Evolutionary conservation across 768 basidiomycete species (phyloP), one percentile per base, ranked within the genome.

Genomic region (Amanita molliuscula): DNA sequence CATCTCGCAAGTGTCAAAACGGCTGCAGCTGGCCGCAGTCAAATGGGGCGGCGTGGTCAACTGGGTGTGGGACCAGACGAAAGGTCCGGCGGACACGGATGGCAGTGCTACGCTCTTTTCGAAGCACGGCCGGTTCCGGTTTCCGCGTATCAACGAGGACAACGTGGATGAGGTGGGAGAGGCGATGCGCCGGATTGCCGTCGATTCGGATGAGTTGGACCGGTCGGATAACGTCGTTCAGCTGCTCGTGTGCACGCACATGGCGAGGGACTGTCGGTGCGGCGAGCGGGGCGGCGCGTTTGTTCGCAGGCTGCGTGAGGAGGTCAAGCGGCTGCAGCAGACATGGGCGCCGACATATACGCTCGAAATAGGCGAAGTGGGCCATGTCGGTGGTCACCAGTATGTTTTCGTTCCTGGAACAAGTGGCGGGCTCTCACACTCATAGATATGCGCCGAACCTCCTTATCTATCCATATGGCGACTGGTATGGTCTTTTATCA

Each of bases 321-420:
- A 87, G 58, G 62, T 85, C 6, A 61, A 60, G 34, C 63, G 59
- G 35, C 70, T 72, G 44, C 62, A 60, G 18, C 53, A 63, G 40
- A 53, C 29, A 8, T 11, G 10, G 31, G 31, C 11, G 1, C 38
- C 35, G 0, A 26, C n/a, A 34, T 61, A 63, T 7, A 55, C 10
- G 6, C 41, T 34, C n/a, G 28, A 21, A 10, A 52, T 90, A 1
- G 78, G 78, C 3, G 79, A 88, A 54, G 76, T 83, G 5, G 84
- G 76, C 2, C 89, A 93, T 62, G 80, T 93, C 45, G 89, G 90
- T 1, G 88, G 88, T 21, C 89, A 93, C 65, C 74, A 86, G 88
- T 87, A 59, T 60, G 81, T 72, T 6, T 18, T 62, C 61, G 51
- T 49, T 49, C 55, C 18, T 47, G n/a, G n/a, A n/a, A n/a, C n/a